Base-by-base conservation (phyloP, 106 monocot species). In the Alisma plantagoaquatica region DNA sequence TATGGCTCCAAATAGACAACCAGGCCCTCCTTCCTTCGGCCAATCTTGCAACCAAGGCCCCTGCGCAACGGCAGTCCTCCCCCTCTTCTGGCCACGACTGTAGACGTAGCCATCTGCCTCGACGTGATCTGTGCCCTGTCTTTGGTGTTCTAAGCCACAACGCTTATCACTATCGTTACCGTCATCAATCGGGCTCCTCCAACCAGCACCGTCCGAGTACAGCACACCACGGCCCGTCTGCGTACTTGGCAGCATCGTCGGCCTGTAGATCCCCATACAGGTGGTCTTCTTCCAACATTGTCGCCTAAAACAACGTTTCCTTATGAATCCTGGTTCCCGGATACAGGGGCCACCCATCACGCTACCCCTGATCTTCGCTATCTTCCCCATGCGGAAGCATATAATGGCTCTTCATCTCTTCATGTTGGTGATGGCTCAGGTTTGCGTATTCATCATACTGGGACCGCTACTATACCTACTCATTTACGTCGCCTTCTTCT, bases 341-440 rank as follows among this genome's bases (percentile, higher is more conserved):
- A 60, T n/a, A 46, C n/a, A 20, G 60, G 60, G 2, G 46, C 60
- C 15, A 60, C 46, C 5, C 60, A 46, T 31, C 60, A 60, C 29
- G 11, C 44, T 25, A 43, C 33, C 3, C 41, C 43, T 0, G 43
- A 58, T 27, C 1, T 58, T 15, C 4, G 23, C 2, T 26, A 32
- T 23, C 24, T 58, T 15, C 15, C 35, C 2, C 0, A 23, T 14
- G 3, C 12, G 3, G 1, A 0, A 0, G 16, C 22, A 10, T 58
- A 58, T 28, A 17, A 25, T 41, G 43, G 58, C 10, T 3, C 2
- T n/a, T 23, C 41, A n/a, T 23, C 15, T 11, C 24, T 61, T 10
- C 10, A 2, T 6, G 0, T 1, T 3, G 49, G 15, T 7, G 27
- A 50, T 23, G 22, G 3, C n/a, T n/a, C n/a, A n/a, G n/a, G n/a